Percentiles rank a stretch among this genome's conserved stretches.
phyloP scores from a whole-genome alignment of 345 rosid genomes.

The Moricandia arvensis region DNA sequence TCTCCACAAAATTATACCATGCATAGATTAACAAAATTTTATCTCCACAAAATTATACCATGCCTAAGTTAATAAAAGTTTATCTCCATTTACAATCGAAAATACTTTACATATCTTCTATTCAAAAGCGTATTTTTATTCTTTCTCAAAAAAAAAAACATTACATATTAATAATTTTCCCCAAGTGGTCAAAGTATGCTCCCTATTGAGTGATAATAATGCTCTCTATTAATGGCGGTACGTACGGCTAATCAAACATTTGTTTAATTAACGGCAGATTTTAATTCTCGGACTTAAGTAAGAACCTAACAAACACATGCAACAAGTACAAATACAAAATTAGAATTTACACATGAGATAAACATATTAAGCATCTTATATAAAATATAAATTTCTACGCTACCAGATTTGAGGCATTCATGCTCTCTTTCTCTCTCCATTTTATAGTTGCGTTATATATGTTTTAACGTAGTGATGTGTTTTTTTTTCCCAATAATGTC shows the following conservation, averaged over 20 bases:
- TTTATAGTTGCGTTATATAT: neutral
- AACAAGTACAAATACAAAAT: neutral
- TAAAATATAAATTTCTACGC: neutral
- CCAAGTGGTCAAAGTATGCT: conserved; percentile 24
- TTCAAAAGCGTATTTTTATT: neutral
- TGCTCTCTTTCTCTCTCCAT: neutral
- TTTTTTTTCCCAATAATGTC: neutral
- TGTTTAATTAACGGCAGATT: conserved; percentile 16
- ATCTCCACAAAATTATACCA: too few relatives aligned
- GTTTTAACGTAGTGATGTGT: neutral
- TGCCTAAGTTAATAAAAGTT: neutral
- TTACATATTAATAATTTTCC: neutral
- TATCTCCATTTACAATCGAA: neutral
- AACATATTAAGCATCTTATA: neutral
- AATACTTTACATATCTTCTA: neutral
- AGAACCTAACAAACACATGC: conserved; percentile 16
- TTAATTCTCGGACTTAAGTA: conserved; percentile 25
- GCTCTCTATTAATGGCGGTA: neutral
- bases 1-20: too few relatives aligned
- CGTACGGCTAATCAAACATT: conserved; percentile 28
- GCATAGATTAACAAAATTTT: too few relatives aligned
- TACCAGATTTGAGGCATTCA: neutral
- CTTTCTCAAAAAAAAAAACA: too few relatives aligned
- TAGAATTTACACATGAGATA: neutral
- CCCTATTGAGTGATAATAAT: conserved; percentile 5